Conservation (phyloP, 2,329 filamentous ascomycete genomes). For the Fusarium sambucinum region DNA sequence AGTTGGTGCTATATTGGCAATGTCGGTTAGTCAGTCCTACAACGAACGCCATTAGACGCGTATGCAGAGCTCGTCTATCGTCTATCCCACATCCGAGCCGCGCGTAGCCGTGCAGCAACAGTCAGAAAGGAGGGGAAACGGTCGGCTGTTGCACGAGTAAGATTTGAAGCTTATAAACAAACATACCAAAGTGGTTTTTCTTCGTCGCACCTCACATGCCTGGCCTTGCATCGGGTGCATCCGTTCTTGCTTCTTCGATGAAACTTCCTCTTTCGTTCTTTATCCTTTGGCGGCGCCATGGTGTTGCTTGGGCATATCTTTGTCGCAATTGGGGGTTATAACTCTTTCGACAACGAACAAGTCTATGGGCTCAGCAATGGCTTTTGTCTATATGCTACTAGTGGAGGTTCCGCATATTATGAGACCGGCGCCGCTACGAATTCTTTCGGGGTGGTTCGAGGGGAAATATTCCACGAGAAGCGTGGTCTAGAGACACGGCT, state of each 20-base stretch:
- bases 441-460: conserved; percentile 41
- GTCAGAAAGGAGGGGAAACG: conserved; percentile 29
- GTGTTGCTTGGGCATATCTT: conserved; percentile 33
- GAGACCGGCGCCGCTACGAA: conserved; percentile 36
- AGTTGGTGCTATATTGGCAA: conserved; percentile 56
- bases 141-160: conserved; percentile 28
- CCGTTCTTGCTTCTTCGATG: conserved; percentile 55
- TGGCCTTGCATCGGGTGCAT: conserved; percentile 54
- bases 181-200: conserved; percentile 60
- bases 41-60: conserved; percentile 18
- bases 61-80: conserved; percentile 44
- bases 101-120: conserved; percentile 41
- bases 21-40: conserved; percentile 38
- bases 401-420: conserved; percentile 42
- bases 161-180: conserved; percentile 39
- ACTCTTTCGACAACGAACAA: conserved; percentile 24
- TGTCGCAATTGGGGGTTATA: conserved; percentile 31
- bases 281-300: conserved; percentile 54
- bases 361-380: conserved; percentile 15
- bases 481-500: conserved; percentile 39
- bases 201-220: conserved; percentile 62
- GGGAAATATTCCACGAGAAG: conserved; percentile 46
- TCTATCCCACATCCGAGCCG: conserved; percentile 36
- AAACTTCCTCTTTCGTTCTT: conserved; percentile 55
- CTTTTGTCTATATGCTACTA: conserved; percentile 42